Evolutionary conservation across 2,329 filamentous ascomycete genomes (phyloP).

Genomic region (Aureobasidium pullulans): DNA sequence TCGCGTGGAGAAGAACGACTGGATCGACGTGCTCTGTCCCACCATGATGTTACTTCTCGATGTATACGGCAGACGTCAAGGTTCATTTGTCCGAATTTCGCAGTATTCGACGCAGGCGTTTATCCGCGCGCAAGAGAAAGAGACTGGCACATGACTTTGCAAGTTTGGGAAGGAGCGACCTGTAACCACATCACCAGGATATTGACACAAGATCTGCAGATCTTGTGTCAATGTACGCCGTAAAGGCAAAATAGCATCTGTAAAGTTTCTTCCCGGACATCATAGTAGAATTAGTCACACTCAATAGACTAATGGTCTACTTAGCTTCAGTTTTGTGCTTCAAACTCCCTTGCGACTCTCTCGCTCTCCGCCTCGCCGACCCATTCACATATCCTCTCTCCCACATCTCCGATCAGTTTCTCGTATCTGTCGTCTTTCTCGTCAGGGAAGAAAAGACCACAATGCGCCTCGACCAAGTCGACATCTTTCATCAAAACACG

Average conservation of each 20-base stretch:
- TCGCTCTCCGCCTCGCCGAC: slow-evolving; percentile 22
- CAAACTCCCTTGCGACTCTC: slow-evolving; percentile 14
- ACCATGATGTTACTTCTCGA: neutral
- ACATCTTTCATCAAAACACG: slow-evolving; percentile 73
- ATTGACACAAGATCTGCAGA: neutral
- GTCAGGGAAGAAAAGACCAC: slow-evolving; percentile 63
- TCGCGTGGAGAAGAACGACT: slow-evolving; percentile 34
- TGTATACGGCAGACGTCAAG: neutral
- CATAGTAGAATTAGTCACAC: too few species aligned
- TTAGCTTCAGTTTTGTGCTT: neutral
- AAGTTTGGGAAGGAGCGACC: neutral
- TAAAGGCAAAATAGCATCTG: too few species aligned
- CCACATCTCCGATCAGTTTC: slow-evolving; percentile 30
- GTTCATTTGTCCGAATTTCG: too few species aligned
- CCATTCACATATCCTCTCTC: slow-evolving; percentile 29
- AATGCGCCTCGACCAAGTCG: slow-evolving; percentile 81
- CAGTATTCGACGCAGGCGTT: too few species aligned
- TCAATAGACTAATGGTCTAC: neutral
- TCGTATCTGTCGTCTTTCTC: slow-evolving; percentile 48
- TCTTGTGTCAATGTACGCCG: neutral
- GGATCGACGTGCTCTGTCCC: slow-evolving; percentile 30
- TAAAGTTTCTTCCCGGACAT: too few species aligned
- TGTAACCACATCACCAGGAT: neutral
- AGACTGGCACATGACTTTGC: neutral
- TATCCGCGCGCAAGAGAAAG: too few species aligned